phyloP scores from a whole-genome alignment of 208 protist genomes.

The Leishmania lainsoni region DNA sequence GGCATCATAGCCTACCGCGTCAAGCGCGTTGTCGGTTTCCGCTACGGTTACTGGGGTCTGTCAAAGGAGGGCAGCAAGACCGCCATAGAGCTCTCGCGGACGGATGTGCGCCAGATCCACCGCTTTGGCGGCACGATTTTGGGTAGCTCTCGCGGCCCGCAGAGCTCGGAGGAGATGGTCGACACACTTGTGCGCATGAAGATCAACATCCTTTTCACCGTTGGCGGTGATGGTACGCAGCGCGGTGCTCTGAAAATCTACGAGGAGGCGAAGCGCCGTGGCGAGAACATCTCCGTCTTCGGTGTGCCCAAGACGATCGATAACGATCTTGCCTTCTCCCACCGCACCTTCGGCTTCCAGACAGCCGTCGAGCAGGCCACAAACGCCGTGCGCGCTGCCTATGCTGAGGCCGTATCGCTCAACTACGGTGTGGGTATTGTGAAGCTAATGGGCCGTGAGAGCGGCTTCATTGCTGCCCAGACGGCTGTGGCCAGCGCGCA shows the following conservation, averaged over 20 bases:
- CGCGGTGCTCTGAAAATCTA: slow-evolving; percentile 82
- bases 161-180: slow-evolving; percentile 89
- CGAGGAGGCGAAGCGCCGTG: slow-evolving; percentile 81
- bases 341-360: slow-evolving; percentile 95
- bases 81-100: slow-evolving; percentile 83
- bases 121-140: slow-evolving; percentile 93
- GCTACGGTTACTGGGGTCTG: slow-evolving; percentile 93
- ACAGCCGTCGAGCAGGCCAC: slow-evolving; percentile 93
- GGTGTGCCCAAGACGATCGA: slow-evolving; percentile 97
- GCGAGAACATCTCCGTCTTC: slow-evolving; percentile 89
- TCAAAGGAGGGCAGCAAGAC: slow-evolving; percentile 88
- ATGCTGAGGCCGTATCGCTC: slow-evolving; percentile 89
- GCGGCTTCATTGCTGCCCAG: slow-evolving; percentile 94
- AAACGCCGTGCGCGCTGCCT: slow-evolving; percentile 86
- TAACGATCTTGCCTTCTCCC: slow-evolving; percentile 94
- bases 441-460: slow-evolving; percentile 96
- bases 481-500: slow-evolving; percentile 90
- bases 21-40: slow-evolving; percentile 91
- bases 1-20: slow-evolving; percentile 86
- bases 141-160: slow-evolving; percentile 91
- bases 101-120: slow-evolving; percentile 88
- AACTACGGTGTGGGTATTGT: slow-evolving; percentile 94
- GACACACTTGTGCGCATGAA: slow-evolving; percentile 85
- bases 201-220: slow-evolving; percentile 93
- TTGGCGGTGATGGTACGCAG: slow-evolving; percentile 96